These are phyloP conservation scores for Russula sp. DNA, from an alignment of 768 basidiomycete species.

Conservation along the genomic window DNA sequence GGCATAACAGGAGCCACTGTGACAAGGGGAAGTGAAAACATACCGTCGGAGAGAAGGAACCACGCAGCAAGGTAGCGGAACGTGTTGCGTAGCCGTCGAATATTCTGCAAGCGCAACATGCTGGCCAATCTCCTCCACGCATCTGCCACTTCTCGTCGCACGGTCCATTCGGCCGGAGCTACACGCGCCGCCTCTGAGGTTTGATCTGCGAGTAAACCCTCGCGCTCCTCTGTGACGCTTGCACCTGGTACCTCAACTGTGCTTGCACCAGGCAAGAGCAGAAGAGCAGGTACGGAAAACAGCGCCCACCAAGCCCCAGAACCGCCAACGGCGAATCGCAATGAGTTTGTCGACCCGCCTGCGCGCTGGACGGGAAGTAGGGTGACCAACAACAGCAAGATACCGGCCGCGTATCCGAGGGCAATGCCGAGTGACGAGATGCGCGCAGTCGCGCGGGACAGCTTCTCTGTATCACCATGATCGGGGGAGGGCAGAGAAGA, in stretches of 20 bases:
- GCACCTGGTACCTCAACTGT: conserved; percentile 23
- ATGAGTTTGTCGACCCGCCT: conserved; percentile 69
- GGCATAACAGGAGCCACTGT: neutral
- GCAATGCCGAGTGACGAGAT: conserved; percentile 86
- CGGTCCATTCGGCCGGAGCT: conserved; percentile 36
- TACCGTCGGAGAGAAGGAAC: conserved; percentile 92
- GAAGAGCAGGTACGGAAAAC: conserved; percentile 70
- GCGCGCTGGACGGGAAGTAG: conserved; percentile 71
- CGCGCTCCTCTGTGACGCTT: conserved; percentile 7
- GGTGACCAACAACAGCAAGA: conserved; percentile 63
- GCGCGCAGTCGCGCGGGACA: conserved; percentile 71
- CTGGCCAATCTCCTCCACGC: conserved; percentile 74
- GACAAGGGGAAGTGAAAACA: conserved; percentile 23
- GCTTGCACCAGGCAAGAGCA: conserved; percentile 56
- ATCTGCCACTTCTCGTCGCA: conserved; percentile 45
- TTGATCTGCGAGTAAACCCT: conserved; percentile 16
- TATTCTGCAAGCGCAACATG: conserved; percentile 71
- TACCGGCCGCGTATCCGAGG: conserved; percentile 80
- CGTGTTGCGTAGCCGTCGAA: conserved; percentile 70
- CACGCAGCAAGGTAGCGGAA: conserved; percentile 89
- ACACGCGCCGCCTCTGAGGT: neutral
- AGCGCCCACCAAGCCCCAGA: conserved; percentile 87
- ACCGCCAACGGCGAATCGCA: conserved; percentile 77
- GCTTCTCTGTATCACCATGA: conserved; percentile 43
- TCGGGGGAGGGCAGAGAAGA: conserved; percentile 19